These are phyloP conservation scores for Botrytis byssoidea DNA, from an alignment of 2,329 filamentous ascomycete genomes.

Conservation along the genomic window DNA sequence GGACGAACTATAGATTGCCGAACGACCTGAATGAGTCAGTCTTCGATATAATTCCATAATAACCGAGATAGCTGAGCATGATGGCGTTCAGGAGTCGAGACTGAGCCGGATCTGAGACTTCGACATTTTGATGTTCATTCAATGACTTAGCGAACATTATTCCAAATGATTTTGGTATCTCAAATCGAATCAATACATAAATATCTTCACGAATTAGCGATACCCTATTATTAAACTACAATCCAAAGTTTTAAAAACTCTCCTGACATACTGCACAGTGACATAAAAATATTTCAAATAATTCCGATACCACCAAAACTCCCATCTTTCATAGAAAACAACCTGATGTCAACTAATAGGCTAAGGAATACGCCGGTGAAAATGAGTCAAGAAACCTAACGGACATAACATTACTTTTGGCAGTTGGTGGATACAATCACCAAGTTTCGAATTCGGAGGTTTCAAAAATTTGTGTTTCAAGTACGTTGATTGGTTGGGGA, in stretches of 20 bases:
- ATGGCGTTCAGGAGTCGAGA: not conserved
- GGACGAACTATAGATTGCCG: constrained; percentile 36
- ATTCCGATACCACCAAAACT: not conserved
- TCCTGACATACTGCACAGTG: not conserved
- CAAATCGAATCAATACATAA: not conserved
- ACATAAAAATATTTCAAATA: not conserved
- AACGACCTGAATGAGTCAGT: not conserved
- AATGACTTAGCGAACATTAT: not conserved
- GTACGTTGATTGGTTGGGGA: constrained; percentile 5
- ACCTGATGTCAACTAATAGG: not conserved
- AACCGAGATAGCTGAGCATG: too few relatives aligned
- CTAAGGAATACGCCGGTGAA: not conserved
- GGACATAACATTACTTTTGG: not conserved
- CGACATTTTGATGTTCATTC: not conserved
- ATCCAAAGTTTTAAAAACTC: not conserved
- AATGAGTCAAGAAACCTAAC: not conserved
- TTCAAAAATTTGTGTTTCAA: constrained; percentile 7
- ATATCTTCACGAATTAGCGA: not conserved
- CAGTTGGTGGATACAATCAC: not conserved
- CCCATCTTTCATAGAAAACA: not conserved
- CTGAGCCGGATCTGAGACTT: not conserved
- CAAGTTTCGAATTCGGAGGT: not conserved
- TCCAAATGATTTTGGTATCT: not conserved
- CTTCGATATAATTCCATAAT: not conserved
- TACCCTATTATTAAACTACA: not conserved